phyloP scores from a whole-genome alignment of 106 monocot genomes.

The Xerophyta viscosa region DNA sequence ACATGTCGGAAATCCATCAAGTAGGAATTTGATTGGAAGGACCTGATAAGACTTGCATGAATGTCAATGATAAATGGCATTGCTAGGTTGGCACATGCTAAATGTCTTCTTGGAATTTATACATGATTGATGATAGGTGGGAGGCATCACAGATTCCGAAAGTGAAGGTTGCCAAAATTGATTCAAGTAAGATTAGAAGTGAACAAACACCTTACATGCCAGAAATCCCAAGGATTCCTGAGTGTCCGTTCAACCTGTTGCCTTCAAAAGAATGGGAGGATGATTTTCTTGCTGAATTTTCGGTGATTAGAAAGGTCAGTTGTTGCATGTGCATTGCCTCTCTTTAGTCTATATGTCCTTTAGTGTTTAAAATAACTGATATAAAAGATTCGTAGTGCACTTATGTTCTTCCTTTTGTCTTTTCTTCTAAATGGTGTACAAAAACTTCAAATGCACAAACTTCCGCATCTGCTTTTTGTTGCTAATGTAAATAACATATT shows the following conservation, averaged over 20 bases:
- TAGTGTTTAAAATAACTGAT: background rate
- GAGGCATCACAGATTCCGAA: conserved; percentile 85
- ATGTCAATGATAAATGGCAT: background rate
- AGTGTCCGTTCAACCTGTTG: conserved; percentile 48
- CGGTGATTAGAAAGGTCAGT: conserved; percentile 66
- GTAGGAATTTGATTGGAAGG: background rate
- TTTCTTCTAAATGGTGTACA: too few species aligned
- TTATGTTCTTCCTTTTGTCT: too few species aligned
- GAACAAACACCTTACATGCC: conserved; percentile 97
- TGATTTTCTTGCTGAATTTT: conserved; percentile 54
- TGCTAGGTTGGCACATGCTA: background rate
- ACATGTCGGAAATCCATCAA: background rate
- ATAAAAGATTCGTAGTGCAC: background rate
- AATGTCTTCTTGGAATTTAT: background rate
- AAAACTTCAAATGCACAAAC: too few species aligned
- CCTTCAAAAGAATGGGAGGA: conserved; percentile 80
- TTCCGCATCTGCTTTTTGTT: too few species aligned
- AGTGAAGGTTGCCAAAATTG: conserved; percentile 63
- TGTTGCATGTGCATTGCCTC: too few species aligned
- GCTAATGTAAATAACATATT: too few species aligned
- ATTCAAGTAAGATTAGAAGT: conserved; percentile 17
- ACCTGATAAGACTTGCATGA: too few species aligned
- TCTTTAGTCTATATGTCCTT: too few species aligned
- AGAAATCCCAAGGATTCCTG: conserved; percentile 64
- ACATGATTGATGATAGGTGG: conserved; percentile 41